Conservation (phyloP, 371 early-diverging fungal species). For the Synchytrium microbalum region DNA sequence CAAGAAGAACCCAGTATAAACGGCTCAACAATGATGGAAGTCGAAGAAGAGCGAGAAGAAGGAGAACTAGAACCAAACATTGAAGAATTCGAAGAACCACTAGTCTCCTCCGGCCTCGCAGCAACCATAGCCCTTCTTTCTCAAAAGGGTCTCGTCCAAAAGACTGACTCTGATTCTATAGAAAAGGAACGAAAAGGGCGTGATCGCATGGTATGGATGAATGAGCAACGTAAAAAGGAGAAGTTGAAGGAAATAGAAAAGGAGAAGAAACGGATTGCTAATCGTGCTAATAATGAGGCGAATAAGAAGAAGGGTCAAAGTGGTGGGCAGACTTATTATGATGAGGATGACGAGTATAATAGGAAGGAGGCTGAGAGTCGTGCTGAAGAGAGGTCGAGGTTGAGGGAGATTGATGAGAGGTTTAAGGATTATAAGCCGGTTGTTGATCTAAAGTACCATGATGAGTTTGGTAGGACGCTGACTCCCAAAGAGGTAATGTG, state of each 20-base stretch:
- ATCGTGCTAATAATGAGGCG: constrained; percentile 25
- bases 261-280: constrained; percentile 36
- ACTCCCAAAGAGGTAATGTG: constrained; percentile 70
- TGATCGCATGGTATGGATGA: constrained; percentile 61
- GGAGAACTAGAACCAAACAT: background rate
- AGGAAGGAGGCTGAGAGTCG: constrained; percentile 24
- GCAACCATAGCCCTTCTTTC: constrained; percentile 70
- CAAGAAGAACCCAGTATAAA: constrained; percentile 7
- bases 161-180: constrained; percentile 44
- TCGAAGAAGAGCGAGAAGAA: constrained; percentile 20
- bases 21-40: constrained; percentile 10
- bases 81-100: constrained; percentile 58
- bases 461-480: constrained; percentile 74
- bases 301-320: constrained; percentile 22
- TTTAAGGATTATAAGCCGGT: constrained; percentile 88
- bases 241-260: constrained; percentile 38
- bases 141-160: constrained; percentile 65
- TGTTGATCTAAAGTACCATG: constrained; percentile 81
- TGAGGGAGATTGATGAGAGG: constrained; percentile 68
- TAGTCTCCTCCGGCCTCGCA: constrained; percentile 72
- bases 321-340: constrained; percentile 19
- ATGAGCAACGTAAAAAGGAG: constrained; percentile 47
- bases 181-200: constrained; percentile 54
- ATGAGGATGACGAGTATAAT: constrained; percentile 39
- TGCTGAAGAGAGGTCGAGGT: constrained; percentile 35